Percentiles rank a stretch among this genome's conserved stretches.
These are phyloP conservation scores for Penicillium silybi DNA, from an alignment of 495 filamentous ascomycete genomes.

Conservation along the genomic window DNA sequence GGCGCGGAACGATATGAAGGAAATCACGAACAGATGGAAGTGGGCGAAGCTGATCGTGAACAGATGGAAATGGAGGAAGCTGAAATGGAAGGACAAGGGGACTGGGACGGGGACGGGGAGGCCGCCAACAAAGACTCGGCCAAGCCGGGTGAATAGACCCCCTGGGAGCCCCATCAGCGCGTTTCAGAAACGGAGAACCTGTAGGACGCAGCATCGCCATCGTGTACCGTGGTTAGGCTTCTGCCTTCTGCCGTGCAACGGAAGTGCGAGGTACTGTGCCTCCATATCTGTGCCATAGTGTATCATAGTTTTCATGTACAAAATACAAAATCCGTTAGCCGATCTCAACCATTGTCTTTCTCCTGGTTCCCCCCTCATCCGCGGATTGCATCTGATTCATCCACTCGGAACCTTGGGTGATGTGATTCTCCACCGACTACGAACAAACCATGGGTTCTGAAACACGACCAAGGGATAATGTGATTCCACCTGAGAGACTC, in stretches of 20 bases:
- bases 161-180: neutral
- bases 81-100: too few species aligned
- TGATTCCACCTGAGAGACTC: constrained; percentile 2
- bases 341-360: neutral
- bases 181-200: neutral
- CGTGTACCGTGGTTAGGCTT: neutral
- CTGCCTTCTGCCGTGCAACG: neutral
- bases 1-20: neutral
- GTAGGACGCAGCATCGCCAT: neutral
- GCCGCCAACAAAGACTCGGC: neutral
- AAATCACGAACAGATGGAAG: neutral
- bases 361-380: neutral
- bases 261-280: neutral
- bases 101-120: neutral
- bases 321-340: neutral
- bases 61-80: too few species aligned
- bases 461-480: constrained; percentile 3
- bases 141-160: neutral
- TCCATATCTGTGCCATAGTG: neutral
- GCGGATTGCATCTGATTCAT: neutral
- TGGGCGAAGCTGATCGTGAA: too few species aligned
- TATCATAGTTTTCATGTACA: neutral
- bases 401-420: constrained; percentile 1
- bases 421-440: neutral
- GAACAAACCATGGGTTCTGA: constrained; percentile 1